phyloP scores from a whole-genome alignment of 805 yeast genomes.

The Wickerhamiella australiensis region DNA sequence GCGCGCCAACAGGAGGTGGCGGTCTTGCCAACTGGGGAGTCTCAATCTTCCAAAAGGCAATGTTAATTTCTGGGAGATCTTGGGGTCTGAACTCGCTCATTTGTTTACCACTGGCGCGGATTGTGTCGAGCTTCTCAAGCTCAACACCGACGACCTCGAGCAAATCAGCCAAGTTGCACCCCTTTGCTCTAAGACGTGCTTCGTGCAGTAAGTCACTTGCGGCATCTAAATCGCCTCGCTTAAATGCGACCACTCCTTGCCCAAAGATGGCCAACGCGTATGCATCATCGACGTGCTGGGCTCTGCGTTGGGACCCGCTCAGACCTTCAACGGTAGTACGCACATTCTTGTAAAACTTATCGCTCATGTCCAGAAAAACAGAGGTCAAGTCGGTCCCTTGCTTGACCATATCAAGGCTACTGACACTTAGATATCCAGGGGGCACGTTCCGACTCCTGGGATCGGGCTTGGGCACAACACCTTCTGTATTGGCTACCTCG shows the following conservation, averaged over 20 bases:
- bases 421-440: conserved; percentile 9
- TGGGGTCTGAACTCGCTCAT: conserved; percentile 7
- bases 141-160: conserved; percentile 56
- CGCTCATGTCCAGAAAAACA: conserved; percentile 14
- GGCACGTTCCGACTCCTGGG: not conserved
- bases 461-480: not conserved
- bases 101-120: conserved; percentile 9
- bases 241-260: conserved; percentile 65
- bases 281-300: conserved; percentile 40
- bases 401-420: conserved; percentile 9
- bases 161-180: conserved; percentile 51
- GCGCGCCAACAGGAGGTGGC: not conserved
- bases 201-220: conserved; percentile 56
- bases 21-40: conserved; percentile 4
- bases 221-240: conserved; percentile 40
- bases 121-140: conserved; percentile 38
- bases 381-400: conserved; percentile 14
- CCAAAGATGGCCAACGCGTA: conserved; percentile 77
- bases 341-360: conserved; percentile 17
- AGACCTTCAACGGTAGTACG: conserved; percentile 16
- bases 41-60: conserved; percentile 13
- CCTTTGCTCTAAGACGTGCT: conserved; percentile 57
- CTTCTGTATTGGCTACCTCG: conserved; percentile 25
- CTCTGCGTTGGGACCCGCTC: conserved; percentile 15
- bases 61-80: conserved; percentile 10